Conservation (phyloP, 2,329 filamentous ascomycete genomes). For the Pseudocercospora ulei region DNA sequence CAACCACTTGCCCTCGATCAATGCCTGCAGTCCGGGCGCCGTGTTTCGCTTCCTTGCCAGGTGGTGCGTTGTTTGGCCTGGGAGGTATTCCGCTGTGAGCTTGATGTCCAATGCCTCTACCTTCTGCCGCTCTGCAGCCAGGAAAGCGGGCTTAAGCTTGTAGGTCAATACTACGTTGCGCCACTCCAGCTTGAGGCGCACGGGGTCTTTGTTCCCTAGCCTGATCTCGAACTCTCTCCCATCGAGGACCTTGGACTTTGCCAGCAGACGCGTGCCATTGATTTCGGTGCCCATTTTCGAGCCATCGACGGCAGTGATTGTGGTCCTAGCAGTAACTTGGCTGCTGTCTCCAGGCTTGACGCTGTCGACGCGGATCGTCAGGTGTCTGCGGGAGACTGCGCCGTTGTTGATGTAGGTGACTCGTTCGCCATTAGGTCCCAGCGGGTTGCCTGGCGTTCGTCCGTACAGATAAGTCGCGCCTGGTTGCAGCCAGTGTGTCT, state of each 20-base stretch:
- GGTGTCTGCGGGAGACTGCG: slow-evolving; percentile 79
- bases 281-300: slow-evolving; percentile 77
- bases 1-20: slow-evolving; percentile 70
- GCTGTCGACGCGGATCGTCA: slow-evolving; percentile 61
- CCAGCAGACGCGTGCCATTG: slow-evolving; percentile 57
- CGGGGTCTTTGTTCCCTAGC: slow-evolving; percentile 57
- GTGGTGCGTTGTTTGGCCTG: slow-evolving; percentile 69
- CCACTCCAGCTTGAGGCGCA: slow-evolving; percentile 49
- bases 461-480: slow-evolving; percentile 42
- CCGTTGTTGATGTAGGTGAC: slow-evolving; percentile 64
- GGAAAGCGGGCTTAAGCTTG: slow-evolving; percentile 62
- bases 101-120: slow-evolving; percentile 87
- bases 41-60: slow-evolving; percentile 85
- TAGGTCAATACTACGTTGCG: slow-evolving; percentile 70
- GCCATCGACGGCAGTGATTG: slow-evolving; percentile 65
- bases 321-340: slow-evolving; percentile 53
- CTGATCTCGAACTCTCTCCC: slow-evolving; percentile 52
- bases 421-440: slow-evolving; percentile 33
- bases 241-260: slow-evolving; percentile 37
- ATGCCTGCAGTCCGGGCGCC: slow-evolving; percentile 71
- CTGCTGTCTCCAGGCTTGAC: slow-evolving; percentile 56
- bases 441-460: slow-evolving; percentile 53
- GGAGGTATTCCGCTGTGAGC: slow-evolving; percentile 61
- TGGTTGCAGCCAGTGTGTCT: slow-evolving; percentile 29
- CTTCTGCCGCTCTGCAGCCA: slow-evolving; percentile 52